Base-by-base conservation (phyloP, 2,329 filamentous ascomycete species). In the Neonectria neomacrospora region DNA sequence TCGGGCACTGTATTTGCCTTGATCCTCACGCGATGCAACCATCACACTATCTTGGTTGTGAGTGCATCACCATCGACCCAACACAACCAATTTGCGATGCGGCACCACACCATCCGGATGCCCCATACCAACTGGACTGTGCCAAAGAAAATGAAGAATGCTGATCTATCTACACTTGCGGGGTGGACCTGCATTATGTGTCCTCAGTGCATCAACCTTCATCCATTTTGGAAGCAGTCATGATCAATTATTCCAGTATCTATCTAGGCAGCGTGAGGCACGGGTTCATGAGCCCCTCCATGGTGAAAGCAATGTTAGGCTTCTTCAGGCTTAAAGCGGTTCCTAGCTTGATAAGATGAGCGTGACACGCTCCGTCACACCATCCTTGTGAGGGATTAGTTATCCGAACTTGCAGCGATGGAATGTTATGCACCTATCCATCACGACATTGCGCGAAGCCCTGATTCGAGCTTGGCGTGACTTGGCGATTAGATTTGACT, bases 401-500 rank as follows among this genome's bases (percentile, higher is more conserved):
- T 37, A 37, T 44, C 20, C 48, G 11, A n/a, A 9, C 28, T 34
- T 39, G 20, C 37, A 16, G 23, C 9, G 23, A 42, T 37, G 54
- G 30, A 45, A 18, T 48, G 9, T 34, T 20, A 55, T 42, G 44
- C 52, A 39, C 50, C 54, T 41, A 44, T 18, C 34, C 34, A 47
- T 37, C 16, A 26, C 28, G 41, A 37, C 26, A 32, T 9, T 32
- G 11, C 4, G 18, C 10, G 28, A 50, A 50, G 28, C 47, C 28
- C 47, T 50, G 47, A 34, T 50, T 30, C 28, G 26, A 20, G 20
- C 47, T 50, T 50, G 28, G 47, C 47, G 30, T 34, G 11, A 34
- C 54, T 45, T n/a, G 60, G 41, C 47, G 56, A 59, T 64, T 32
- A 51, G 54, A 58, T 53, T 60, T 61, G 58, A 57, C 65, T 51